Evolutionary conservation across 441 rosid species (phyloP).

Genomic region (Populus trichocarpa): DNA sequence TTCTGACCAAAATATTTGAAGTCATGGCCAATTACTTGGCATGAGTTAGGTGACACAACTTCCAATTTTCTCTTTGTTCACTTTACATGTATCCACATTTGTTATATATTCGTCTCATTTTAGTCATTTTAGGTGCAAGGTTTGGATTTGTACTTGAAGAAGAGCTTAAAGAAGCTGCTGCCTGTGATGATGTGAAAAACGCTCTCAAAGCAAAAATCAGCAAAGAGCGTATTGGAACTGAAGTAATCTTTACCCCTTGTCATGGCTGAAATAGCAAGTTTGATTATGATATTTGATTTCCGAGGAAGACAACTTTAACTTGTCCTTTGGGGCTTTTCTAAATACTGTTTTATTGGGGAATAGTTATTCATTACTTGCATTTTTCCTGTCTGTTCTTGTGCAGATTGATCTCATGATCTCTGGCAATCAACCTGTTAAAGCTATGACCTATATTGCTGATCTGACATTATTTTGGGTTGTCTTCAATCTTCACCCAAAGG

Average conservation of each 20-base stretch:
- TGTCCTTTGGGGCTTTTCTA: background rate
- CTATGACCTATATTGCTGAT: slow-evolving; percentile 51
- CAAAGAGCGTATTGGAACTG: slow-evolving; percentile 91
- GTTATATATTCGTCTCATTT: background rate
- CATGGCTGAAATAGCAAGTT: slow-evolving; percentile 3
- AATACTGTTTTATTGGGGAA: background rate
- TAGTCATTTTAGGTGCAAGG: slow-evolving; percentile 64
- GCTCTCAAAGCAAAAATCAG: slow-evolving; percentile 89
- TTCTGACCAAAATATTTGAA: background rate
- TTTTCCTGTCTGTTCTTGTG: slow-evolving; percentile 16
- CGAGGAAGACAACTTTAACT: background rate
- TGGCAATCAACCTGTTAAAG: slow-evolving; percentile 78
- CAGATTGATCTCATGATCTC: slow-evolving; percentile 92
- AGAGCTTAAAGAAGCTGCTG: slow-evolving; percentile 72
- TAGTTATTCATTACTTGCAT: slow-evolving; percentile 15
- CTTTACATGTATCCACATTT: background rate
- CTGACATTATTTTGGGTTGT: slow-evolving; percentile 69
- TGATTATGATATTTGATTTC: slow-evolving; percentile 14
- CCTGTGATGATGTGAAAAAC: slow-evolving; percentile 67
- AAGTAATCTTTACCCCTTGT: slow-evolving; percentile 46
- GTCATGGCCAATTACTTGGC: background rate
- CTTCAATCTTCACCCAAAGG: slow-evolving; percentile 54
- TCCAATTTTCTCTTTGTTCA: background rate
- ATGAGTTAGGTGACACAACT: background rate
- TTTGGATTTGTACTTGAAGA: slow-evolving; percentile 72